Conservation (phyloP, 78 protist species). For the Isochrysis galbana region DNA sequence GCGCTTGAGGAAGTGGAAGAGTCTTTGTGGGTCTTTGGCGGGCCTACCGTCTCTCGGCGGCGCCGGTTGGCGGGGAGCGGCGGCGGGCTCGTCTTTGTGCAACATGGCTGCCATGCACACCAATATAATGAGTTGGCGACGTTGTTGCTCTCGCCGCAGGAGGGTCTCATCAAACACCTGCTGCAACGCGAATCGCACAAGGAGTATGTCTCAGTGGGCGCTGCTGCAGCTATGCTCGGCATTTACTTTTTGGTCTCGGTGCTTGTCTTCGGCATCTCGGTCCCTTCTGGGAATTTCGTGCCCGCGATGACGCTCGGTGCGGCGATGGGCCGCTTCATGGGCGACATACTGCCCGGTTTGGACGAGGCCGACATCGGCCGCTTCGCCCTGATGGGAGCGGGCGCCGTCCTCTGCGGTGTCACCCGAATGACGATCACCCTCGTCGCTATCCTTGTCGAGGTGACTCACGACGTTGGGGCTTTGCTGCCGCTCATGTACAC, state of each 20-base stretch:
- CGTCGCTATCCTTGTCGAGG: constrained; percentile 78
- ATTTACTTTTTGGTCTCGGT: background rate
- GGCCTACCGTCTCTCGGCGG: background rate
- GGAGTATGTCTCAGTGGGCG: background rate
- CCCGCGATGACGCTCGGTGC: constrained; percentile 6
- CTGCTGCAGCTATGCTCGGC: background rate
- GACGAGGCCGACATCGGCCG: constrained; percentile 43
- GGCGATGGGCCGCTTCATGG: background rate
- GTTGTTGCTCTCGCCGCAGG: background rate
- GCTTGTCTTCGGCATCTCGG: background rate
- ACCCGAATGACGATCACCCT: constrained; percentile 83
- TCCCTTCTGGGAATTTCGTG: background rate
- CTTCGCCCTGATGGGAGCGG: constrained; percentile 85
- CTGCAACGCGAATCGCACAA: background rate
- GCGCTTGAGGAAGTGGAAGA: no score
- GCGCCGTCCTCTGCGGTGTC: constrained; percentile 84
- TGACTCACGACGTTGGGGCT: constrained; percentile 49
- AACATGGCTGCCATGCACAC: background rate
- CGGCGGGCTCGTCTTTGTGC: background rate
- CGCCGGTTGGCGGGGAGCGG: background rate
- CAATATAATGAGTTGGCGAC: background rate
- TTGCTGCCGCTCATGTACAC: background rate
- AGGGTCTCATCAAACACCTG: background rate
- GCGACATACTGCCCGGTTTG: background rate
- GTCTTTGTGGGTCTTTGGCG: no score